Conservation (phyloP, 371 early-diverging fungal genomes). For the Actinomucor elegans region DNA sequence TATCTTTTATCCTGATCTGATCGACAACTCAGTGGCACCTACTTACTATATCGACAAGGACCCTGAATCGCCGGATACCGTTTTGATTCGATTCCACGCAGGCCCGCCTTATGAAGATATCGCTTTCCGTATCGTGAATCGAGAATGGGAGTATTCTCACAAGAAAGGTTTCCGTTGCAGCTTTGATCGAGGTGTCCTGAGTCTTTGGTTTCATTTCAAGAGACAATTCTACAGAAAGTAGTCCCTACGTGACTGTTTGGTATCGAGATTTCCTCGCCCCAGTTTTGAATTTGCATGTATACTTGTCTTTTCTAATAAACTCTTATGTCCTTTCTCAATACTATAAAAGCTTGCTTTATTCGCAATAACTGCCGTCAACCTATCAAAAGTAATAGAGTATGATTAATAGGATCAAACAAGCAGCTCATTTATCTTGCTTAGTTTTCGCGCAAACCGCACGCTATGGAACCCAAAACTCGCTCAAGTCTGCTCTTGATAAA, state of each 20-base stretch:
- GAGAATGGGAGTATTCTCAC: constrained; percentile 94
- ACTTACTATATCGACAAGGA: constrained; percentile 86
- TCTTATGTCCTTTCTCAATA: too few species aligned
- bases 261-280: too few species aligned
- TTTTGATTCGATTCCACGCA: constrained; percentile 84
- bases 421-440: too few species aligned
- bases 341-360: too few species aligned
- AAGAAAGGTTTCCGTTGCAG: constrained; percentile 88
- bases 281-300: too few species aligned
- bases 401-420: too few species aligned
- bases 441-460: too few species aligned
- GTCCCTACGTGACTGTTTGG: too few species aligned
- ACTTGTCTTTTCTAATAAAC: too few species aligned
- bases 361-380: too few species aligned
- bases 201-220: constrained; percentile 94
- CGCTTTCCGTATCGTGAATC: constrained; percentile 92
- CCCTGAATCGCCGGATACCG: constrained; percentile 73
- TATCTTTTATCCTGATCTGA: constrained; percentile 96
- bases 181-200: constrained; percentile 90
- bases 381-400: too few species aligned
- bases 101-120: constrained; percentile 97
- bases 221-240: constrained; percentile 80
- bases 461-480: constrained; percentile 5
- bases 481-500: constrained; percentile 18
- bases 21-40: constrained; percentile 85